Base-by-base conservation (phyloP, 2,329 filamentous ascomycete genomes). In the Aspergillus ochraceoroseus region DNA sequence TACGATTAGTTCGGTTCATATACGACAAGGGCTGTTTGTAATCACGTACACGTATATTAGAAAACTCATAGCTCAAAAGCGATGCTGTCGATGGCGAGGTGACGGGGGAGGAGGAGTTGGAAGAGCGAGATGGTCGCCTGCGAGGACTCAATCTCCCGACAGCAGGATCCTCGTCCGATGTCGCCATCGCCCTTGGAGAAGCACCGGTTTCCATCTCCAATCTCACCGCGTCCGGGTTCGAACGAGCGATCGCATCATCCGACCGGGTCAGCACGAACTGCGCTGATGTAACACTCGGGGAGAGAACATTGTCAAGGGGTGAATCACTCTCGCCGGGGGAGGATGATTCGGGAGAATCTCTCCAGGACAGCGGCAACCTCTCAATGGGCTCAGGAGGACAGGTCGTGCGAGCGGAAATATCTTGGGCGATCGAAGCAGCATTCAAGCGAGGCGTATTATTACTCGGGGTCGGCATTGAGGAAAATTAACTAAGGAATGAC, bases 11-110 rank as follows among this genome's bases (percentile, higher is more conserved):
- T 7, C 34, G 43, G 27, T 38, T 29, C 36, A 38, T 18, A 29
- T 37, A 11, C 35, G 33, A 20, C 20, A 34, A 19, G 27, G 27
- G n/a, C 18, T 40, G 19, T 13, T 31, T 18, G 26, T 38, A 12
- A 18, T 29, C 22, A 44, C 43, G 41, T 73, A 80, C 76, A 62
- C 76, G 66, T 38, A 73, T 61, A 47, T 72, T 75, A 1, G 75
- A 76, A 43, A 73, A 75, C 42, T 77, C 74, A 52, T 72, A 75
- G 25, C 71, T 73, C 54, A 74, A 65, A 7, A 71, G 71, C 2
- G 71, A 68, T 19, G 71, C 62, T 27, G 64, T 58, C 1, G 61
- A 62, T 17, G 63, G 50, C 12, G 62, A 53, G n/a, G 57, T 50
- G 14, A 57, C 53, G 2, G 65, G 51, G 27, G 64, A 57, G 32